A percentile compares a stretch with the other conserved stretches of the same genome.
These are phyloP conservation scores for Talaromyces sp. DNA, from an alignment of 2,329 filamentous ascomycete genomes.

Conservation along the genomic window DNA sequence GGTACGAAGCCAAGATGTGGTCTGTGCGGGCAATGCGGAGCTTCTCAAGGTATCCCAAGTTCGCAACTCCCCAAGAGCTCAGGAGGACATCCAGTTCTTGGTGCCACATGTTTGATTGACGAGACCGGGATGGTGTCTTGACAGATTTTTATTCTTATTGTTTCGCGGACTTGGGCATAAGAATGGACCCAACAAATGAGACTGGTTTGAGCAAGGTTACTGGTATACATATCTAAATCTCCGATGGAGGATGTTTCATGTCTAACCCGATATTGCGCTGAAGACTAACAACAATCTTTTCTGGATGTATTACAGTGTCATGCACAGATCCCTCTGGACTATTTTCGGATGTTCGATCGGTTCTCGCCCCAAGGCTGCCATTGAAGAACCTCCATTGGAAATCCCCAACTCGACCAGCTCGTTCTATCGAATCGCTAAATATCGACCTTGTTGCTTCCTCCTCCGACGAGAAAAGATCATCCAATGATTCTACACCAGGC, in stretches of 20 bases:
- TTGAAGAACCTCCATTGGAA: conserved; percentile 95
- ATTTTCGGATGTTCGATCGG: conserved; percentile 73
- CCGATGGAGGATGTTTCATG: background rate
- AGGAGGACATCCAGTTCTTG: background rate
- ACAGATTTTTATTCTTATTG: conserved; percentile 16
- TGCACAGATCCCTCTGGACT: conserved; percentile 91
- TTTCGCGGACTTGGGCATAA: conserved; percentile 12
- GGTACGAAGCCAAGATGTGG: conserved; percentile 11
- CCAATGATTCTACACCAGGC: conserved; percentile 32
- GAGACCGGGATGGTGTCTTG: conserved; percentile 26
- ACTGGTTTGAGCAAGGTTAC: conserved; percentile 69
- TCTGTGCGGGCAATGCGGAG: conserved; percentile 13
- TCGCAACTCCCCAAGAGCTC: background rate
- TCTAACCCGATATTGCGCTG: conserved; percentile 15
- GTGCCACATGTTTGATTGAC: background rate
- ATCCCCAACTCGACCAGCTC: conserved; percentile 80
- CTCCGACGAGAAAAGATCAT: conserved; percentile 28
- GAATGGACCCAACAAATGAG: conserved; percentile 39
- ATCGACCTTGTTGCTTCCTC: conserved; percentile 70
- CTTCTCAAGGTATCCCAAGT: background rate
- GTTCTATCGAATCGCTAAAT: conserved; percentile 89
- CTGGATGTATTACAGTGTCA: conserved; percentile 61
- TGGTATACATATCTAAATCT: conserved; percentile 45
- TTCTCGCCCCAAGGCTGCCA: conserved; percentile 73
- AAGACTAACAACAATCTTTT: background rate